A percentile compares a stretch with the other conserved stretches of the same genome.
These are phyloP conservation scores for Phytophthora capsici DNA, from an alignment of 352 stramenopile species.

Conservation along the genomic window DNA sequence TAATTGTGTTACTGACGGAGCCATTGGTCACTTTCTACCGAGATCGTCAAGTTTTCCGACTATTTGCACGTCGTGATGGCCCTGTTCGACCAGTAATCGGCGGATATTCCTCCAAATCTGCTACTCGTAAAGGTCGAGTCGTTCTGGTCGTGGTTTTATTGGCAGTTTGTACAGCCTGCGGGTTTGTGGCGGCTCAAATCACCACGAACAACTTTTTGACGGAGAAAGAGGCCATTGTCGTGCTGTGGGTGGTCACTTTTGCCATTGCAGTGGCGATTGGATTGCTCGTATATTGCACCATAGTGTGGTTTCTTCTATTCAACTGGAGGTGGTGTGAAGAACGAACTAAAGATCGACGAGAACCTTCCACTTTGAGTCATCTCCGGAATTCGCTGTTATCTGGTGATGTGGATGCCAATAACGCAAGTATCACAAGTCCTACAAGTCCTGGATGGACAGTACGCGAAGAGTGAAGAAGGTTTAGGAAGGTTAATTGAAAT, in stretches of 20 bases:
- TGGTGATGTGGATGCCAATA: constrained; percentile 11
- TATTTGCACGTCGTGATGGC: constrained; percentile 47
- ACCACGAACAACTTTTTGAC: constrained; percentile 45
- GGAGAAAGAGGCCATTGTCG: constrained; percentile 35
- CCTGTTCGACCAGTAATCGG: constrained; percentile 38
- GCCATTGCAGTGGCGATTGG: constrained; percentile 50
- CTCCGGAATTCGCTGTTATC: constrained; percentile 29
- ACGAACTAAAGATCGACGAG: constrained; percentile 6
- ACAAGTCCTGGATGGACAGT: constrained; percentile 17
- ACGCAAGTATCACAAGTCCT: constrained; percentile 16
- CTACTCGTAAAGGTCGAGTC: constrained; percentile 47
- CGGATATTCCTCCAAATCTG: constrained; percentile 34
- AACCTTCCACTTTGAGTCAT: constrained; percentile 22
- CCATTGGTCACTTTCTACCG: constrained; percentile 71
- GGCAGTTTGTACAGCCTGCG: constrained; percentile 39
- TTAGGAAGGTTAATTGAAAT: constrained; percentile 5
- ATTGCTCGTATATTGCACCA: constrained; percentile 52
- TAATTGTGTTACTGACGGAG: constrained; percentile 50
- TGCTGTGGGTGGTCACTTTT: constrained; percentile 59
- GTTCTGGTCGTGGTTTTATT: constrained; percentile 43
- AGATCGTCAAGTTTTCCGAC: constrained; percentile 51
- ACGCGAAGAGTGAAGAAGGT: constrained; percentile 1
- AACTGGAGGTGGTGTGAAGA: constrained; percentile 50
- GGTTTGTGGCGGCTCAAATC: constrained; percentile 46
- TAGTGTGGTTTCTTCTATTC: constrained; percentile 52